Evolutionary conservation across 1,284 basidiomycete genomes (phyloP), one percentile per base, ranked within the genome.

Genomic region (Phellopilus nigrolimitatus): DNA sequence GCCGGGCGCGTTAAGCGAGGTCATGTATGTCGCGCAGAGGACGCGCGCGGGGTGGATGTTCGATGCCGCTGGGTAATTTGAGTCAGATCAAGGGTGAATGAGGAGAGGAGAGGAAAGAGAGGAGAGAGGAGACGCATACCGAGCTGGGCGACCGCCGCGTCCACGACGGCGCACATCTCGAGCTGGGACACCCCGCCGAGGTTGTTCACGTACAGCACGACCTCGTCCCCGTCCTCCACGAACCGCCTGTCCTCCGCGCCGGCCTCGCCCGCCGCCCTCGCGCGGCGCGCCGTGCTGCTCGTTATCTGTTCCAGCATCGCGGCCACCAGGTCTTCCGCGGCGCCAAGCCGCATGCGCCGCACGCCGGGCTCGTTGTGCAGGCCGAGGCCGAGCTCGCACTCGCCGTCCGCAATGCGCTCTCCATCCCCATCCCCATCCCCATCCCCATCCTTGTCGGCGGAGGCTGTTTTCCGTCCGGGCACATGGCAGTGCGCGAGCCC

Each of bases 291-390:
- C 13, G 27, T 22, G 21, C 33, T 41, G 19, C 17, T 47, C 34
- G 43, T 17, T 10, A 54, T 49, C 30, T 54, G 47, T 45, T 51
- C 54, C 36, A 73, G 62, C 74, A 74, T 77, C 47, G 69, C 68
- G 31, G 56, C 57, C n/a, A 71, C 54, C 12, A 75, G 53, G 40
- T 57, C 57, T 25, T 59, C 59, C 6, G 69, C 58, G 8, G 58
- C 60, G 6, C 56, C 57, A 37, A 72, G 58, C 40, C 65, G 51
- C 38, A 69, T 65, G 38, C 66, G 67, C 57, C 63, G 61, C 33
- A 73, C 75, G n/a, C 78, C 79, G 21, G 75, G 71, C 57, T 80
- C 79, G 56, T 80, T 80, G 62, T 80, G 78, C 48, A 81, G 66
- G 9, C 79, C 79, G 49, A 80, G 64, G 1, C 78, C 78, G 27